Percentiles rank a stretch among this genome's conserved stretches.
Conservation (phyloP, 1,284 basidiomycete genomes). For the Inonotus hispidus region DNA sequence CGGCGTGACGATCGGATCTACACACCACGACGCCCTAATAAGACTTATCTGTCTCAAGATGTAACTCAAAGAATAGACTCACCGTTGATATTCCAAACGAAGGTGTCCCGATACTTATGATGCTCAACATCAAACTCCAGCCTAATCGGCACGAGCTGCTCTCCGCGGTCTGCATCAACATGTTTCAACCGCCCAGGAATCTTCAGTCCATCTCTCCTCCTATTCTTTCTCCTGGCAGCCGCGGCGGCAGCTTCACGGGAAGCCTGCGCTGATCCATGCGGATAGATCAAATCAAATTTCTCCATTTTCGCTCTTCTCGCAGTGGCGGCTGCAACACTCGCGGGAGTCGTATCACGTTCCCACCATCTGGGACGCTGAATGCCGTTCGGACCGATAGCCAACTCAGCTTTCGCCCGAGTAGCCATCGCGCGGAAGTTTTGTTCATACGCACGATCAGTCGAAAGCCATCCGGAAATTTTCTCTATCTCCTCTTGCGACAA, state of each 20-base stretch:
- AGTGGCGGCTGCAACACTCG: slow-evolving; percentile 23
- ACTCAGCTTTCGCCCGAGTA: slow-evolving; percentile 25
- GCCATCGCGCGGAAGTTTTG: slow-evolving; percentile 26
- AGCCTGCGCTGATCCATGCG: slow-evolving; percentile 35
- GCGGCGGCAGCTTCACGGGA: slow-evolving; percentile 33
- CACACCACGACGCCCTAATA: neutral
- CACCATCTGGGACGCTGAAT: slow-evolving; percentile 37
- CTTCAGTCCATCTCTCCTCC: slow-evolving; percentile 64
- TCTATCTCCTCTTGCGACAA: slow-evolving; percentile 43
- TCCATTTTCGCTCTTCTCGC: slow-evolving; percentile 35
- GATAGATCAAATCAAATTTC: slow-evolving; percentile 66
- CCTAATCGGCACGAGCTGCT: slow-evolving; percentile 87
- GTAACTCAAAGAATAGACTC: slow-evolving; percentile 21
- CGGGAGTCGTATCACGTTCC: slow-evolving; percentile 40
- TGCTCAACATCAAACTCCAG: slow-evolving; percentile 93
- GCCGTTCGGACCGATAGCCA: slow-evolving; percentile 26
- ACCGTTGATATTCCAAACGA: slow-evolving; percentile 96
- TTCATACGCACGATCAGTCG: slow-evolving; percentile 40
- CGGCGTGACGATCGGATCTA: slow-evolving; percentile 85
- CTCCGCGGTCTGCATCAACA: slow-evolving; percentile 57
- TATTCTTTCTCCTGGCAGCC: slow-evolving; percentile 45
- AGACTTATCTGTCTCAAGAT: neutral
- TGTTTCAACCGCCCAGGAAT: slow-evolving; percentile 59
- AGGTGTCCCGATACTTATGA: slow-evolving; percentile 91
- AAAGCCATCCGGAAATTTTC: slow-evolving; percentile 48